A percentile compares a stretch with the other conserved stretches of the same genome.
These are phyloP conservation scores for Raddia distichophylla DNA, from an alignment of 176 grass and related monocot genomes.

Conservation along the genomic window DNA sequence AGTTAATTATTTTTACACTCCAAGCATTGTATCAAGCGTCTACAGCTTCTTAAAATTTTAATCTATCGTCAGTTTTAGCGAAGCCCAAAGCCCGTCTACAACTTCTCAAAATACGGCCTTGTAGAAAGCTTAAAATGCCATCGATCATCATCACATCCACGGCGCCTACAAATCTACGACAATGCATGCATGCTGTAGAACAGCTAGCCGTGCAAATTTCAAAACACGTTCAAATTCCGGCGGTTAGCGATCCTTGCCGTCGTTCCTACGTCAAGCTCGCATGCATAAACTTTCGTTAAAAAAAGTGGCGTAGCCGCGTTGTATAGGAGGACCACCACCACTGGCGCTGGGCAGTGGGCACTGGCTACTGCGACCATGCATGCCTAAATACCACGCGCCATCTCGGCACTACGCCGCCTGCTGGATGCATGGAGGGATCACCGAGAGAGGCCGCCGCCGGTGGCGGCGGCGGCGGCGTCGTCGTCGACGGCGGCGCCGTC, in stretches of 20 bases:
- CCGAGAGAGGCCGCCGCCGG: background rate
- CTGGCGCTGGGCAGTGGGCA: background rate
- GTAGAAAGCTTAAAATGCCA: too few relatives aligned
- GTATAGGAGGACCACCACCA: background rate
- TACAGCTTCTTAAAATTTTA: too few relatives aligned
- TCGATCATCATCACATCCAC: too few relatives aligned
- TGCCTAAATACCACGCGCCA: slow-evolving; percentile 32
- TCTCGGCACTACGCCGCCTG: background rate
- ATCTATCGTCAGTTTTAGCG: too few relatives aligned
- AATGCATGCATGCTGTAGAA: background rate
- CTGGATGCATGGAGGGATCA: background rate
- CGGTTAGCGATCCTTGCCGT: slow-evolving; percentile 55
- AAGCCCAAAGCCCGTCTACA: too few relatives aligned
- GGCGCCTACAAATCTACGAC: too few relatives aligned
- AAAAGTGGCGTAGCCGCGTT: slow-evolving; percentile 35
- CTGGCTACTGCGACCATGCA: background rate
- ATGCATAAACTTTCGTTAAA: slow-evolving; percentile 35
- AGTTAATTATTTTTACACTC: too few relatives aligned
- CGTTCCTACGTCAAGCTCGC: slow-evolving; percentile 50
- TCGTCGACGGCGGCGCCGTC: background rate
- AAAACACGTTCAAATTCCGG: slow-evolving; percentile 5
- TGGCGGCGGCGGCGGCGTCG: background rate
- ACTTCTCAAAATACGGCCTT: too few relatives aligned
- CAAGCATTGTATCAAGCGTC: too few relatives aligned
- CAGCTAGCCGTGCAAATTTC: background rate